These are phyloP conservation scores for Botrytis galanthina DNA, from an alignment of 2,329 filamentous ascomycete species.

Conservation along the genomic window DNA sequence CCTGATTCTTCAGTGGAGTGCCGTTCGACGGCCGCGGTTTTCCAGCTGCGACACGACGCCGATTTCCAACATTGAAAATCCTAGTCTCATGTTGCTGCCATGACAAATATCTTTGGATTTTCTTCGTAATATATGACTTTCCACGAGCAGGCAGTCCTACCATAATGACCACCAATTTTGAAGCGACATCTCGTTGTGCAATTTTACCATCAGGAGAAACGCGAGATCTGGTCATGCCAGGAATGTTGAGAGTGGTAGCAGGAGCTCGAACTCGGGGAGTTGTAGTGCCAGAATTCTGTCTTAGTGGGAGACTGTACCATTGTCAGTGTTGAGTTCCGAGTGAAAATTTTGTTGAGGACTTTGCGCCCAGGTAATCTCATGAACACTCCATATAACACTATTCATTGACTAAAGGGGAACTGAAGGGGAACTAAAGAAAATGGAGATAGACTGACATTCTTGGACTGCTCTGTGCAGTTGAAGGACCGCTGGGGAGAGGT, in stretches of 20 bases:
- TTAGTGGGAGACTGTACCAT: slow-evolving; percentile 57
- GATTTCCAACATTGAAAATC: slow-evolving; percentile 97
- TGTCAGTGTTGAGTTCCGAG: slow-evolving; percentile 2
- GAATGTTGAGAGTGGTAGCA: slow-evolving; percentile 94
- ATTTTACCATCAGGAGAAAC: slow-evolving; percentile 96
- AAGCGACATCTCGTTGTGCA: slow-evolving; percentile 86
- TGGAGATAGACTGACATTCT: slow-evolving; percentile 34
- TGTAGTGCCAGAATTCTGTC: slow-evolving; percentile 71
- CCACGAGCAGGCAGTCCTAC: slow-evolving; percentile 91
- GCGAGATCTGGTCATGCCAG: slow-evolving; percentile 90
- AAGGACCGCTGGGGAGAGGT: slow-evolving; percentile 30
- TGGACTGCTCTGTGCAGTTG: slow-evolving; percentile 37
- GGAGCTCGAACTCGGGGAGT: slow-evolving; percentile 78
- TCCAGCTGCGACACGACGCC: slow-evolving; percentile 76
- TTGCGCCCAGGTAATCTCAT: slow-evolving; percentile 5
- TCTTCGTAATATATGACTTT: slow-evolving; percentile 99
- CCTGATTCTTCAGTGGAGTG: slow-evolving; percentile 26
- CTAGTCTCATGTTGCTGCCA: slow-evolving; percentile 96
- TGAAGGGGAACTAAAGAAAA: background rate
- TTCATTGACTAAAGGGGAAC: background rate
- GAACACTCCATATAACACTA: background rate
- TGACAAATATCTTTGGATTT: slow-evolving; percentile 89
- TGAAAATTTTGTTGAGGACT: slow-evolving; percentile 4
- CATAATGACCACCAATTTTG: slow-evolving; percentile 98
- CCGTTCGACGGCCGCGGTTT: slow-evolving; percentile 34